Conservation (phyloP, 768 basidiomycete genomes). For the Cystofilobasidium macerans region DNA sequence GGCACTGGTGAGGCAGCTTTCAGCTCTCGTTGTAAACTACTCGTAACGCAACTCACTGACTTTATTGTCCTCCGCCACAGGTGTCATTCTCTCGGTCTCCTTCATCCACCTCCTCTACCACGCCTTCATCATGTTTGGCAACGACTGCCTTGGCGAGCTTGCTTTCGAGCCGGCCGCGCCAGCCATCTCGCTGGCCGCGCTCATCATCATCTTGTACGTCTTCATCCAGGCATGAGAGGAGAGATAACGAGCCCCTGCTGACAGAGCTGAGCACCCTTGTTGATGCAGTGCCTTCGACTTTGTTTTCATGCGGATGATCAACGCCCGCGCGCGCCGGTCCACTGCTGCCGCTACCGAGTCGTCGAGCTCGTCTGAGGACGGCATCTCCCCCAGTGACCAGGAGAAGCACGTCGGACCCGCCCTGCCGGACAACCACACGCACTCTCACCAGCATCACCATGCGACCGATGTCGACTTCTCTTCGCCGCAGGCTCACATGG, state of each 20-base stretch:
- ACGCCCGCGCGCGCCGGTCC: neutral
- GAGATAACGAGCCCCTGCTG: neutral
- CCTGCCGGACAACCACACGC: neutral
- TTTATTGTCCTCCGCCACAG: no score
- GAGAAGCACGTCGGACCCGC: neutral
- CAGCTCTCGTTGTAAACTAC: no score
- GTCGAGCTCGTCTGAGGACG: neutral
- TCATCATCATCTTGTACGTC: conserved; percentile 35
- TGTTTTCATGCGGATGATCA: neutral
- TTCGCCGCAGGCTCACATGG: conserved; percentile 31
- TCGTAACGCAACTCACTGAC: no score
- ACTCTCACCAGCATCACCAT: conserved; percentile 25
- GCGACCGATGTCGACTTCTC: conserved; percentile 28
- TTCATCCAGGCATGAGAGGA: conserved; percentile 1
- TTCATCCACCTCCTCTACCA: conserved; percentile 39
- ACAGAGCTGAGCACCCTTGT: neutral
- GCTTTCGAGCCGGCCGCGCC: conserved; percentile 37
- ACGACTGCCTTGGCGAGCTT: conserved; percentile 35
- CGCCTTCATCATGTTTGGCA: conserved; percentile 39
- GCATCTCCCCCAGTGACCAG: neutral
- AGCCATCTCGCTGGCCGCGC: conserved; percentile 36
- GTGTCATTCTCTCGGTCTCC: conserved; percentile 38
- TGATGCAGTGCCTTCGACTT: neutral
- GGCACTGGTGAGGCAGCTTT: no score
- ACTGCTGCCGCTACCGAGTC: neutral